These are phyloP conservation scores for Phytophthora brassicae DNA, from an alignment of 352 stramenopile genomes.

Conservation along the genomic window DNA sequence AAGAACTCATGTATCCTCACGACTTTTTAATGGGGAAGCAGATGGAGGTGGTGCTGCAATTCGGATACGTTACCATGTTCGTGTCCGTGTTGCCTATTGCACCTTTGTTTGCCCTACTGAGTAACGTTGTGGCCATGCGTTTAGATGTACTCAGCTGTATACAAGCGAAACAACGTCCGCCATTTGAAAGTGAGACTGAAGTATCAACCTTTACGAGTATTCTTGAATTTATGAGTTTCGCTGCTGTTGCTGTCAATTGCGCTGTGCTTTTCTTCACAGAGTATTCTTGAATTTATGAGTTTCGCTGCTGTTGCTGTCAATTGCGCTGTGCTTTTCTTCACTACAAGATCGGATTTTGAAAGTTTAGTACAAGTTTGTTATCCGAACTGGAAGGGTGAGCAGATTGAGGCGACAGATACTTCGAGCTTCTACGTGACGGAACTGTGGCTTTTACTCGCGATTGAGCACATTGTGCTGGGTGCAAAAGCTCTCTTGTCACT, in stretches of 20 bases:
- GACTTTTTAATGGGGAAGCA: constrained; percentile 79
- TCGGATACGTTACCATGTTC: constrained; percentile 95
- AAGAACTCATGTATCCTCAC: constrained; percentile 72
- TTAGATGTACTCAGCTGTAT: constrained; percentile 83
- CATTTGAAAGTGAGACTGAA: constrained; percentile 80
- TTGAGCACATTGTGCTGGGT: constrained; percentile 68
- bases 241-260: constrained; percentile 75
- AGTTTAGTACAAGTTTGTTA: constrained; percentile 38
- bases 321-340: constrained; percentile 76
- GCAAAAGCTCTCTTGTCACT: constrained; percentile 68
- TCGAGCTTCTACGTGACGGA: constrained; percentile 46
- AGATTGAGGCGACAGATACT: constrained; percentile 4
- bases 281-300: constrained; percentile 90
- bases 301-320: constrained; percentile 84
- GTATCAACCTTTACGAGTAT: constrained; percentile 92
- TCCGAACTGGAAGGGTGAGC: constrained; percentile 13
- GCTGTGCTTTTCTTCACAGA: constrained; percentile 78
- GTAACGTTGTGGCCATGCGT: constrained; percentile 88
- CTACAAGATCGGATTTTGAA: constrained; percentile 60
- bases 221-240: constrained; percentile 91
- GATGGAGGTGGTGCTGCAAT: constrained; percentile 84
- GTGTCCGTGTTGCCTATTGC: constrained; percentile 89
- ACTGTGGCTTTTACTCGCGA: constrained; percentile 58
- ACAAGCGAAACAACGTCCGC: constrained; percentile 68
- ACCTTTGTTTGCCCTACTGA: constrained; percentile 84